Conservation (phyloP, 2,329 filamentous ascomycete genomes). For the Trichoderma sp. region DNA sequence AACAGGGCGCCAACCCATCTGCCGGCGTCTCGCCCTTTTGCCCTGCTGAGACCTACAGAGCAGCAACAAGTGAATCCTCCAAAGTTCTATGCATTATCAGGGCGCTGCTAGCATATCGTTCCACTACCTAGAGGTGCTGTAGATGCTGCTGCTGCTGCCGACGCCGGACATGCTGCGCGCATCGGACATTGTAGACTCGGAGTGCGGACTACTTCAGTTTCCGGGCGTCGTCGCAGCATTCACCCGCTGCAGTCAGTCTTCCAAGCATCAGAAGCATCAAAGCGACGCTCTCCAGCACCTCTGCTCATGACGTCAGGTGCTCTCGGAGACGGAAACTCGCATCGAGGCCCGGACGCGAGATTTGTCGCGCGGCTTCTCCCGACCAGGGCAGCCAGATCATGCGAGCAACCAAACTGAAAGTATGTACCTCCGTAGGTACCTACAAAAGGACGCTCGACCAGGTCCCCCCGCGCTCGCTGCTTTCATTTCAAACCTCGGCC, state of each 20-base stretch:
- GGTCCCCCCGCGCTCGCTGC: neutral
- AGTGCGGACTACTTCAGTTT: no score
- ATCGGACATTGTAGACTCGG: no score
- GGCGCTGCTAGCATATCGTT: neutral
- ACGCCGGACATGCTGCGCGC: neutral
- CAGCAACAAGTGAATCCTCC: neutral
- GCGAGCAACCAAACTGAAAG: neutral
- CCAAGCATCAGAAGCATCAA: neutral
- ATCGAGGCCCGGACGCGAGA: neutral
- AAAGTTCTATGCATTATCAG: neutral
- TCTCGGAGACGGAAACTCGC: neutral
- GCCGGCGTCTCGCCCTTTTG: neutral
- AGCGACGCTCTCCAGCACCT: neutral
- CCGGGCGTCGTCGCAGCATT: neutral
- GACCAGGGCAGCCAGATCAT: slow-evolving; percentile 11
- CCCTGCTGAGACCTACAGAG: neutral
- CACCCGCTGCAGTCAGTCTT: neutral
- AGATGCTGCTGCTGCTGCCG: neutral
- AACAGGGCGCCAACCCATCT: neutral
- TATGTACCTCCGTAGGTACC: no score
- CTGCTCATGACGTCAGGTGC: neutral
- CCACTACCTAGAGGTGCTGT: no score
- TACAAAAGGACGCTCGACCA: neutral
- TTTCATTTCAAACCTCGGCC: neutral
- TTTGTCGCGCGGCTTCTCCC: slow-evolving; percentile 6